phyloP scores from a whole-genome alignment of 2,329 filamentous ascomycete genomes.

The Colletotrichum acutatum region DNA sequence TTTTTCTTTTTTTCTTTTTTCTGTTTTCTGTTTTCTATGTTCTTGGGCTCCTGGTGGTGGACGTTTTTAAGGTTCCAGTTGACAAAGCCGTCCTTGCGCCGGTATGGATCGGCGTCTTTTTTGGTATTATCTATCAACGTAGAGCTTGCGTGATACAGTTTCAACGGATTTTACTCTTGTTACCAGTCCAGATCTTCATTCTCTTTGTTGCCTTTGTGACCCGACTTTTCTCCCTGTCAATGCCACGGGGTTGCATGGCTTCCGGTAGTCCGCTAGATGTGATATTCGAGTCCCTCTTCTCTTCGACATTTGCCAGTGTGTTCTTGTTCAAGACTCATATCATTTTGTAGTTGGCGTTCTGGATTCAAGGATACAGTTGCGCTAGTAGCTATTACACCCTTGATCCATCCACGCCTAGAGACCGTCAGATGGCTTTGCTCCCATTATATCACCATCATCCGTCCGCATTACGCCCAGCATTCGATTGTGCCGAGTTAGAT shows the following conservation, averaged over 20 bases:
- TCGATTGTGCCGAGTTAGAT: background rate
- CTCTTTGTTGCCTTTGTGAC: background rate
- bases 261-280: too few species aligned
- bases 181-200: too few species aligned
- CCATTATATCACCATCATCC: constrained; percentile 1
- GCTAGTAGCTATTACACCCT: background rate
- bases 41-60: background rate
- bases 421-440: background rate
- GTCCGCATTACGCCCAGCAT: background rate
- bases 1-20: background rate
- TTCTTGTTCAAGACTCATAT: background rate
- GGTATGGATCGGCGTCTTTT: background rate
- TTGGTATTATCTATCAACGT: background rate
- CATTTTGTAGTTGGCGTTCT: background rate
- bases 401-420: background rate
- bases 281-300: background rate
- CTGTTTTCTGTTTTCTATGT: background rate
- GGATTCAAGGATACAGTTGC: background rate
- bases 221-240: background rate
- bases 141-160: background rate
- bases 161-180: background rate
- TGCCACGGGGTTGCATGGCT: background rate
- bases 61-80: background rate
- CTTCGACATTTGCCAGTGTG: too few species aligned
- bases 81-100: background rate